Conservation (phyloP, 148 eudicot genomes). For the Rheum nobile region DNA sequence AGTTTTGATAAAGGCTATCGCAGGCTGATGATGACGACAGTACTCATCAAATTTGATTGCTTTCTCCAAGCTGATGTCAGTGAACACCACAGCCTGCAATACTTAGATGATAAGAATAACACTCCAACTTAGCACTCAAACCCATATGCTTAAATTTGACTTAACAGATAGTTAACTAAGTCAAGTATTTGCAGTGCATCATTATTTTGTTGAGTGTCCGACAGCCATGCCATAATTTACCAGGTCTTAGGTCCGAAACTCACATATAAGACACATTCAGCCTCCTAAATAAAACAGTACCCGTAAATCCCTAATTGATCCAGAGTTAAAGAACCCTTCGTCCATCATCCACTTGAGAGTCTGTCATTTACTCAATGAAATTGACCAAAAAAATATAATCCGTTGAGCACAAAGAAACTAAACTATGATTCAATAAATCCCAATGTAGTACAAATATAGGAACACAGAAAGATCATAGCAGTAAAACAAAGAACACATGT, state of each 20-base stretch:
- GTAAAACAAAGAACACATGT: background rate
- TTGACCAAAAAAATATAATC: background rate
- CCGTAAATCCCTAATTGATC: background rate
- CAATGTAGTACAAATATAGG: background rate
- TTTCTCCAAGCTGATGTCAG: conserved; percentile 32
- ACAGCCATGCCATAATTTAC: background rate
- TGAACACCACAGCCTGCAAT: conserved; percentile 36
- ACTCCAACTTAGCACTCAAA: background rate
- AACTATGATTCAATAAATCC: background rate
- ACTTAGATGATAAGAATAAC: background rate
- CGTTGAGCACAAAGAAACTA: background rate
- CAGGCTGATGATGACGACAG: conserved; percentile 35
- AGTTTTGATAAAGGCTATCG: conserved; percentile 39
- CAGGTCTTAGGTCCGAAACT: background rate
- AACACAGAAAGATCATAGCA: background rate
- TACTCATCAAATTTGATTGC: conserved; percentile 35
- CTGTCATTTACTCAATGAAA: background rate
- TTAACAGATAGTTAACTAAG: background rate
- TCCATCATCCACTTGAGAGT: background rate
- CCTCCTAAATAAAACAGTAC: background rate
- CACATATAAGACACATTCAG: background rate
- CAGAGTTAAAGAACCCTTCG: background rate
- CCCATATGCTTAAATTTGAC: background rate
- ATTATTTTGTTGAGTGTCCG: background rate
- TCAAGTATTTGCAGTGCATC: background rate